Evolutionary conservation across 441 rosid species (phyloP).

Genomic region (Euphorbia schlechtendalii): DNA sequence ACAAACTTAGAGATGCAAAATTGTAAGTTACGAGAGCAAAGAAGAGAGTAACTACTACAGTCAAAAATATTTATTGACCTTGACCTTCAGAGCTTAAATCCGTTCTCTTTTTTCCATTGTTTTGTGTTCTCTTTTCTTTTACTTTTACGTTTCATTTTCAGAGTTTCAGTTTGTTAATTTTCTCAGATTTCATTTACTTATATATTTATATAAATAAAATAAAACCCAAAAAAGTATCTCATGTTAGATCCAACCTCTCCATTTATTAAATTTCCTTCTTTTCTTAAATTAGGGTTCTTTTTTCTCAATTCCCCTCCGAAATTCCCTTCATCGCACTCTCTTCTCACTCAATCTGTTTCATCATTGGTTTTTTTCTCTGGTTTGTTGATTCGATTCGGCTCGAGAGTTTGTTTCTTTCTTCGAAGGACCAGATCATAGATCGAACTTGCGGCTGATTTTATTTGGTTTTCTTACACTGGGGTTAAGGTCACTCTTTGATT

Average conservation of each 20-base stretch:
- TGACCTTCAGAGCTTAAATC: background rate
- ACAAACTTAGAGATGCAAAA: too few relatives aligned
- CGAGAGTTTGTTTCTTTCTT: constrained; percentile 7
- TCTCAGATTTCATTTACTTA: constrained; percentile 13
- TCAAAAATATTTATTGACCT: constrained; percentile 1
- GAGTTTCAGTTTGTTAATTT: constrained; percentile 1
- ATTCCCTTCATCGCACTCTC: constrained; percentile 12
- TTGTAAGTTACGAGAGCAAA: background rate
- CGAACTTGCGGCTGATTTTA: constrained; percentile 17
- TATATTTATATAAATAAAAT: background rate
- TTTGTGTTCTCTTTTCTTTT: background rate
- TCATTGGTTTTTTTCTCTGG: constrained; percentile 8
- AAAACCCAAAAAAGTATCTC: background rate
- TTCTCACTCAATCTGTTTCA: constrained; percentile 11
- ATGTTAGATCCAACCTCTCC: constrained; percentile 38
- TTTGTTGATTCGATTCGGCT: constrained; percentile 23
- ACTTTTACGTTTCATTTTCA: background rate
- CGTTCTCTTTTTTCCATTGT: background rate
- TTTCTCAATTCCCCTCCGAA: constrained; percentile 8
- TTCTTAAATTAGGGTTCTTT: constrained; percentile 27
- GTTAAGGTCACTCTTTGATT: constrained; percentile 21
- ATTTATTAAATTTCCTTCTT: constrained; percentile 22
- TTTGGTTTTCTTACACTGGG: background rate
- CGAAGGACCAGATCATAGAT: constrained; percentile 31
- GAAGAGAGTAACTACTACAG: background rate